Evolutionary conservation across 2,329 filamentous ascomycete genomes (phyloP), one percentile per base, ranked within the genome.

Genomic region (Cylindrodendrum hubeiense): DNA sequence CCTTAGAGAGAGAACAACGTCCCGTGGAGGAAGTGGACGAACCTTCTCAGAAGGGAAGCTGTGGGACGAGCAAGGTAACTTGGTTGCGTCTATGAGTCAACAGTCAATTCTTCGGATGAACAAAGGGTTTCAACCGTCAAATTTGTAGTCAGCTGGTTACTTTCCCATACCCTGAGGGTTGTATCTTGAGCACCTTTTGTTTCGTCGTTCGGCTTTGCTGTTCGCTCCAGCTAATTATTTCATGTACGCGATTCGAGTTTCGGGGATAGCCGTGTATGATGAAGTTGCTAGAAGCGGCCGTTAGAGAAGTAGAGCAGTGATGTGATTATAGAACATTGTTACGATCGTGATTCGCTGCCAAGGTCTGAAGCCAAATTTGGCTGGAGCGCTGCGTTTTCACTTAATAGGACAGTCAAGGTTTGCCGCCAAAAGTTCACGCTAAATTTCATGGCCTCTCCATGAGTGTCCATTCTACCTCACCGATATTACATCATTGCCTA

Each of bases 71-170:
- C 60, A 78, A 37, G 84, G 84, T 0, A 79, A 75, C 43, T 68
- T 85, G 67, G 74, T 86, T 1, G 84, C 83, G 15, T 78, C 71
- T 46, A 85, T 85, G 81, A 84, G 80, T 10, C 85, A 87, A 75
- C 83, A 85, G 76, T 78, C 73, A 7, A 81, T 81, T 34, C 57
- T 81, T 68, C 57, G 79, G 10, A 33, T 71, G 13, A 65, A 37
- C 4, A 57, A 68, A 22, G 71, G 34, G 0, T 49, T 55, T 21
- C 30, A 10, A 15, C n/a, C 19, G 5, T 30, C 71, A 0, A 73
- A 71, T 26, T 39, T 73, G 26, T 60, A 26, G 60, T 19, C 15
- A 8, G n/a, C 3, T 6, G 37, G 17, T 7, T 8, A n/a, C 7
- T 39, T 1, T n/a, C 8, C 5, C 15, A 39, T 1, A 39, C 5